Percentiles rank a stretch among this genome's conserved stretches.
These are phyloP conservation scores for Tetrahymena elliotti DNA, from an alignment of 73 alveolate species.

Conservation along the genomic window DNA sequence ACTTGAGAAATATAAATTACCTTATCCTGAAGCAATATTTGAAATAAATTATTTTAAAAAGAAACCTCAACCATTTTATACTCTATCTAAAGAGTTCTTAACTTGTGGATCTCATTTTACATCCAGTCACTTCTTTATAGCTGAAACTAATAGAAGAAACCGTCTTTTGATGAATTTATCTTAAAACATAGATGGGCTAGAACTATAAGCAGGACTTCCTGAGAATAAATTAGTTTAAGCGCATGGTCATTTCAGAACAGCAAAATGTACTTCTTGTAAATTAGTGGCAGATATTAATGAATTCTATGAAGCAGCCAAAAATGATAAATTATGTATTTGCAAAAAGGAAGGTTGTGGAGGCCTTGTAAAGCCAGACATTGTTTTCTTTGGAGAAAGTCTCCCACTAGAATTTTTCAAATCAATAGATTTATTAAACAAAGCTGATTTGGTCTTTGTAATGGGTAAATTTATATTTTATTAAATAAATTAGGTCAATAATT, in stretches of 20 bases:
- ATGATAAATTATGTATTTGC: slow-evolving; percentile 24
- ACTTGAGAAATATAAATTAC: slow-evolving; percentile 41
- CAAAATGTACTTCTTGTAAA: slow-evolving; percentile 45
- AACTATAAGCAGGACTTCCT: slow-evolving; percentile 57
- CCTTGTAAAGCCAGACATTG: slow-evolving; percentile 56
- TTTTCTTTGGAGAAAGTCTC: slow-evolving; percentile 59
- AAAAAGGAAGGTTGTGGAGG: slow-evolving; percentile 10
- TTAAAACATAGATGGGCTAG: slow-evolving; percentile 77
- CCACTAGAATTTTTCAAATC: slow-evolving; percentile 31
- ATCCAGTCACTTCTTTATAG: slow-evolving; percentile 42
- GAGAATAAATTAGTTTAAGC: slow-evolving; percentile 52
- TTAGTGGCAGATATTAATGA: slow-evolving; percentile 1
- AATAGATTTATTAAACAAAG: background rate
- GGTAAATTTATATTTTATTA: background rate
- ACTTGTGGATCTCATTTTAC: slow-evolving; percentile 45
- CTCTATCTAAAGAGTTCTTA: slow-evolving; percentile 38
- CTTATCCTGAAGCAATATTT: slow-evolving; percentile 63
- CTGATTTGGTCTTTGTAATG: slow-evolving; percentile 53
- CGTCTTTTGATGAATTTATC: slow-evolving; percentile 50
- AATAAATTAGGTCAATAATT: too few relatives aligned
- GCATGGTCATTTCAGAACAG: slow-evolving; percentile 61
- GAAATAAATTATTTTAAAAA: slow-evolving; percentile 53
- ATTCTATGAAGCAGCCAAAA: slow-evolving; percentile 17
- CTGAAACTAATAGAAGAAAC: slow-evolving; percentile 18
- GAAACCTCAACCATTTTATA: slow-evolving; percentile 63